Conservation (phyloP, 2,329 filamentous ascomycete species). For the Oidium heveae region DNA sequence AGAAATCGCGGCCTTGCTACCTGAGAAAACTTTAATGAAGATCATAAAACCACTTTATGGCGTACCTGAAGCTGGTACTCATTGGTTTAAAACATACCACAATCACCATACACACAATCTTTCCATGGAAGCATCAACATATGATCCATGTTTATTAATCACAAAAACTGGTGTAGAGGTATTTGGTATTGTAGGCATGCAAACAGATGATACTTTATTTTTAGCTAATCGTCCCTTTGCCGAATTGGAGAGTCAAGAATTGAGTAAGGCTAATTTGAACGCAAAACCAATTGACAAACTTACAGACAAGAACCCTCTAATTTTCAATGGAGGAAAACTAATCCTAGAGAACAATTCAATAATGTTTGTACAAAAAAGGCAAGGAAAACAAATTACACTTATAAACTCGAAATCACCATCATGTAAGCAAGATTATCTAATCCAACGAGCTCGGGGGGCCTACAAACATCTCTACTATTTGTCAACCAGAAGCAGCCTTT, state of each 20-base stretch:
- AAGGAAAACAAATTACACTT: background rate
- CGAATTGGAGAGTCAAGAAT: background rate
- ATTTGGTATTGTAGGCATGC: conserved; percentile 1
- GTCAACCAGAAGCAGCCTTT: too few relatives aligned
- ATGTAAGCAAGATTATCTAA: background rate
- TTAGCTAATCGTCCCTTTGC: background rate
- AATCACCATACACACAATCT: background rate
- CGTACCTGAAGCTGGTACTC: too few relatives aligned
- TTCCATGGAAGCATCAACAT: background rate
- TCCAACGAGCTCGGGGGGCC: background rate
- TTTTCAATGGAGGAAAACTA: background rate
- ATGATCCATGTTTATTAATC: background rate
- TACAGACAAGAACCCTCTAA: background rate
- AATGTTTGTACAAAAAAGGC: too few relatives aligned
- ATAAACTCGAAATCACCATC: background rate
- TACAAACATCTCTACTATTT: background rate
- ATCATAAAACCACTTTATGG: too few relatives aligned
- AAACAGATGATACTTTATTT: conserved; percentile 1
- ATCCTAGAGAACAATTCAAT: background rate
- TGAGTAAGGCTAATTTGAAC: background rate
- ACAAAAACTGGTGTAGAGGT: background rate
- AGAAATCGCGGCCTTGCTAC: background rate
- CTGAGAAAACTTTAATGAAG: background rate
- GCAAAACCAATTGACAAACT: background rate
- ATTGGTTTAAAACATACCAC: background rate